phyloP scores from a whole-genome alignment of 2,329 filamentous ascomycete genomes.

The Calcarisporium arbuscula region DNA sequence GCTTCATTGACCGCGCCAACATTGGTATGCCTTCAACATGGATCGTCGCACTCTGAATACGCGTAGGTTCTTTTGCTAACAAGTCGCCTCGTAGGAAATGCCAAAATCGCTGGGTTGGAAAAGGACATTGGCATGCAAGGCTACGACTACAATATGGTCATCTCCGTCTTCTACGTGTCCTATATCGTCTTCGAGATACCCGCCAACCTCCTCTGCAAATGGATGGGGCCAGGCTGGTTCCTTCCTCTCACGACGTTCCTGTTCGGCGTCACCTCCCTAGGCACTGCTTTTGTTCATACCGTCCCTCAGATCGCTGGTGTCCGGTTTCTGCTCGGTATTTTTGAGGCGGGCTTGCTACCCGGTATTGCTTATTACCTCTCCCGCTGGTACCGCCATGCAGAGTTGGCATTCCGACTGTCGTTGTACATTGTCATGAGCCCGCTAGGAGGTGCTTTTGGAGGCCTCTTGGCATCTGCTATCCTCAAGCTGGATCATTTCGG shows the following conservation, averaged over 20 bases:
- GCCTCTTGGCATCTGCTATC: slow-evolving; percentile 59
- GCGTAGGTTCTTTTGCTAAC: not conserved
- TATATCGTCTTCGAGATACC: slow-evolving; percentile 72
- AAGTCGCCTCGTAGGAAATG: slow-evolving; percentile 47
- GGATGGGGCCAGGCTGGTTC: slow-evolving; percentile 66
- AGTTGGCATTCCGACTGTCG: slow-evolving; percentile 60
- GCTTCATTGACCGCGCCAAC: slow-evolving; percentile 70
- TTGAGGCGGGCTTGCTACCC: slow-evolving; percentile 69
- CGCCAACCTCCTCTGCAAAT: slow-evolving; percentile 62
- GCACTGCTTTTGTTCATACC: slow-evolving; percentile 58
- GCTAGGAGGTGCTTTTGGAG: slow-evolving; percentile 65
- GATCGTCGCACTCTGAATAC: too few relatives aligned
- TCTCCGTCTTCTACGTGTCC: slow-evolving; percentile 65
- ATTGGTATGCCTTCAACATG: slow-evolving; percentile 44
- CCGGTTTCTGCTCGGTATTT: slow-evolving; percentile 60
- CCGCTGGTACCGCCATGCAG: slow-evolving; percentile 64
- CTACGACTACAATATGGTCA: slow-evolving; percentile 63
- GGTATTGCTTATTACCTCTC: slow-evolving; percentile 70
- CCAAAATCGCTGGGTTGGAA: slow-evolving; percentile 58
- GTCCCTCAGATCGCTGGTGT: slow-evolving; percentile 49
- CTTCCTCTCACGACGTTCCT: slow-evolving; percentile 55
- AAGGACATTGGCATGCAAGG: slow-evolving; percentile 51
- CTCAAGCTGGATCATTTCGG: slow-evolving; percentile 55
- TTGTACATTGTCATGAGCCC: slow-evolving; percentile 67
- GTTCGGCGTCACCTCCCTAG: slow-evolving; percentile 58